phyloP scores from a whole-genome alignment of 139 green algal species.

The Chlorella ohadii region DNA sequence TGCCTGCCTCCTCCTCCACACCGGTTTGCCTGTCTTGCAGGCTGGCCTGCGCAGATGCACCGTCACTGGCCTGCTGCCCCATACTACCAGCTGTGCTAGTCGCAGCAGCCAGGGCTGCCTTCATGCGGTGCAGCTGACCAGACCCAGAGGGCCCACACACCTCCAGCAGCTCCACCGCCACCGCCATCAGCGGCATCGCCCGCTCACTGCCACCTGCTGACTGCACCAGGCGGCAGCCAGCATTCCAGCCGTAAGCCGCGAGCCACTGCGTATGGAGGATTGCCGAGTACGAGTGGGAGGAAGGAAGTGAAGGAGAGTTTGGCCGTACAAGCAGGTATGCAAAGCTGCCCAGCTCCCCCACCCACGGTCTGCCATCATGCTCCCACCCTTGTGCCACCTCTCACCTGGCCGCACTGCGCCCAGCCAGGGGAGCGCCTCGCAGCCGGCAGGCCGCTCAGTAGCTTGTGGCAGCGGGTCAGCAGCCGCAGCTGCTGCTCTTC shows the following conservation, averaged over 20 bases:
- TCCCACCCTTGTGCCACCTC: no score
- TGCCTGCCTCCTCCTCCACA: neutral
- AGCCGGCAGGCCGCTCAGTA: neutral
- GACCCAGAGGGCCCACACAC: neutral
- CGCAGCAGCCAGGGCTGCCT: neutral
- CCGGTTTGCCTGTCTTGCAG: neutral
- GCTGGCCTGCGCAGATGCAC: neutral
- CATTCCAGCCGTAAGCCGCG: constrained; percentile 8
- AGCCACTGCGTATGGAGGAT: constrained; percentile 23
- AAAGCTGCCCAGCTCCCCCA: no score
- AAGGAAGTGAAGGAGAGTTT: no score
- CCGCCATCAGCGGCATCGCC: neutral
- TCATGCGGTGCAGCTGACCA: constrained; percentile 7
- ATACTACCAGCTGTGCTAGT: neutral
- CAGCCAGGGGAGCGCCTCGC: neutral
- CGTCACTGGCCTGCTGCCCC: neutral
- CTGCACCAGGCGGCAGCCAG: neutral
- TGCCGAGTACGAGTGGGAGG: no score
- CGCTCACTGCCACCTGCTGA: neutral
- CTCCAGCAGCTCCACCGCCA: constrained; percentile 11
- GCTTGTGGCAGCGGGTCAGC: neutral
- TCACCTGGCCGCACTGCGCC: neutral
- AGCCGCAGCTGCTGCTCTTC: neutral
- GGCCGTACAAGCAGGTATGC: no score
- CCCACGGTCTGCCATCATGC: no score